phyloP scores from a whole-genome alignment of 768 basidiomycete genomes.

The Macrolepiota fuliginosa region DNA sequence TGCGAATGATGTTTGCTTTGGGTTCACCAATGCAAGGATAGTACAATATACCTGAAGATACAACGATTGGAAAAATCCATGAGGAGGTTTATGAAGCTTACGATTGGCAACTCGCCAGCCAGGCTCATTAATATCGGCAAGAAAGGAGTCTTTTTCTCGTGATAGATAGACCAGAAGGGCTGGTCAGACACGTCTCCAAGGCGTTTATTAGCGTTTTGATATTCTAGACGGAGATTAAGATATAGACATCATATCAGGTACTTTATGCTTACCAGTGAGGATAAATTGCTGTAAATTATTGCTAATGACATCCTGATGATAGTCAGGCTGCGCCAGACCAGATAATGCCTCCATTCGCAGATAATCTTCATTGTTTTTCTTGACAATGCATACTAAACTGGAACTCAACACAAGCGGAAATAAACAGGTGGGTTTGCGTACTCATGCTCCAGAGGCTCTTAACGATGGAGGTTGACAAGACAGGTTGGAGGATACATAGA shows the following conservation, averaged over 20 bases:
- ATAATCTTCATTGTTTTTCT: constrained; percentile 23
- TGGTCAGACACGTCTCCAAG: constrained; percentile 23
- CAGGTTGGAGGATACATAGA: constrained; percentile 2
- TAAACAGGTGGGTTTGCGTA: not conserved
- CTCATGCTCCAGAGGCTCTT: constrained; percentile 8
- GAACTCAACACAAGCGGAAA: not conserved
- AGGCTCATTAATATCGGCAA: constrained; percentile 17
- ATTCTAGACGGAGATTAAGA: constrained; percentile 22
- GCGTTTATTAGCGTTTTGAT: constrained; percentile 20
- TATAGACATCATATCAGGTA: not conserved
- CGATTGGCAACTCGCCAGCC: constrained; percentile 30
- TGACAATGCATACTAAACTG: not conserved
- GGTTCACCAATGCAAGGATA: constrained; percentile 27
- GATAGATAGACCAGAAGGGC: constrained; percentile 20
- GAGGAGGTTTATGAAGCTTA: constrained; percentile 5
- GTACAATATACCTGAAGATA: constrained; percentile 34
- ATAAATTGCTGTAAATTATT: constrained; percentile 33
- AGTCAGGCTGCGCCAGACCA: constrained; percentile 23
- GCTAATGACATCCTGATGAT: constrained; percentile 37
- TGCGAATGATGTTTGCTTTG: constrained; percentile 33
- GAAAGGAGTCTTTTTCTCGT: constrained; percentile 9
- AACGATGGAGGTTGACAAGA: not conserved
- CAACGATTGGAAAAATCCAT: not conserved
- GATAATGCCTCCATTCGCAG: constrained; percentile 29
- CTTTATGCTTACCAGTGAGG: constrained; percentile 21